Base-by-base conservation (phyloP, 163 green algal species). In the Prototheca wickerhamii region DNA sequence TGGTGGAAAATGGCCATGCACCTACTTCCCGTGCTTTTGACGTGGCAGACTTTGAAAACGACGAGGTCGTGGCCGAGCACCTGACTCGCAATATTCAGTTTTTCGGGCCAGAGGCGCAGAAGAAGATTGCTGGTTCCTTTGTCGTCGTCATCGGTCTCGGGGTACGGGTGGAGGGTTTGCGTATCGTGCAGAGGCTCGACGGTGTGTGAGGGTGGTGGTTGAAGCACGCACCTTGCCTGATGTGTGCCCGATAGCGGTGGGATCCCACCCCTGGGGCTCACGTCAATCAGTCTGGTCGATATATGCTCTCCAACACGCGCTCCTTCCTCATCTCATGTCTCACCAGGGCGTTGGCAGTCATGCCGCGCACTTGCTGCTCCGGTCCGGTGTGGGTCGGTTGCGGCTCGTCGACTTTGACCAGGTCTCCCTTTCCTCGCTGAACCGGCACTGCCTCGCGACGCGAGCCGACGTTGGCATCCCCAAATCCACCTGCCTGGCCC, bases 401-500 rank as follows among this genome's bases (percentile, higher is more conserved):
- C 81, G 91, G 2, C 72, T 98, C 3, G 81, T 98, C 26, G 93
- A 98, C 77, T 98, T 98, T 81, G 93, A 98, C 75, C 91, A 96
- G 77, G 88, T 97, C 33, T 92, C 92, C 0, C 78, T 98, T 7
- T 96, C 88, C 25, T 95, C 89, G 1, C 83, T 98, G 2, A 99
- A 98, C 69, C 79, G 93, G 7, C 92, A 99, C 69, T 91, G 89
- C n/a, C 73, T 95, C 23, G 93, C 93, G 26, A 97, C 89, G 3
- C 76, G 93, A 0, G 76, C 64, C 17, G 93, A 98, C 64, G 93
- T 98, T 6, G 93, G 93, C 29, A 89, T 79, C 1, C 77, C 88
- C 53, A 96, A 96, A 60, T 80, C 85, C 43, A 79, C 67, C 0
- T 86, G 75, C 55, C 74, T 97, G 56, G 78, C 75, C 32, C 67